These are phyloP conservation scores for Chenopodium berlandieri DNA, from an alignment of 148 eudicot genomes.

Conservation along the genomic window DNA sequence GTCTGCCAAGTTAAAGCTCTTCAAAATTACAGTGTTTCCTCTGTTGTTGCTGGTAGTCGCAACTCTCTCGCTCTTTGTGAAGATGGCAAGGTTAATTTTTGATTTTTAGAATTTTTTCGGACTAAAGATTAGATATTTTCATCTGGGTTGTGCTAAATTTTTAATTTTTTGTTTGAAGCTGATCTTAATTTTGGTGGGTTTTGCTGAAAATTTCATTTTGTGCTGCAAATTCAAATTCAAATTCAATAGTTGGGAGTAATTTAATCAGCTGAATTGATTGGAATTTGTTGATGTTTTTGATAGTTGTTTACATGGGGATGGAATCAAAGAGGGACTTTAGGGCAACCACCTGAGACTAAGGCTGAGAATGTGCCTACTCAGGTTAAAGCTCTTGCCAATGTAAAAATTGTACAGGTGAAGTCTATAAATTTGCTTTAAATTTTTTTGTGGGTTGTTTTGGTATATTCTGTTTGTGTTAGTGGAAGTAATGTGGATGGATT, in stretches of 20 bases:
- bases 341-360: conserved; percentile 86
- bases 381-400: conserved; percentile 83
- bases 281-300: not conserved
- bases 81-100: conserved; percentile 70
- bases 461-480: not conserved
- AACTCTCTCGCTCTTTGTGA: conserved; percentile 92
- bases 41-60: conserved; percentile 94
- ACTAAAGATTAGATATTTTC: no score
- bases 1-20: conserved; percentile 63
- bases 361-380: conserved; percentile 89
- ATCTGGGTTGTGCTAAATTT: conserved; percentile 13
- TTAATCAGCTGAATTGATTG: not conserved
- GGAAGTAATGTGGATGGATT: conserved; percentile 25
- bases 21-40: conserved; percentile 38
- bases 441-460: not conserved
- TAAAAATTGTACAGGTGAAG: conserved; percentile 85
- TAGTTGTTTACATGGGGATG: conserved; percentile 99
- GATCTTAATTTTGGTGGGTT: conserved; percentile 14
- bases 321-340: conserved; percentile 98
- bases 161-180: not conserved
- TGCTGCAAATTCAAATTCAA: not conserved
- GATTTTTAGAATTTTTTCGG: no score
- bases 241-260: not conserved
- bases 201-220: not conserved
- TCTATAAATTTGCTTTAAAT: not conserved